These are phyloP conservation scores for Tricholoma hemisulphureum DNA, from an alignment of 768 basidiomycete genomes.

Conservation along the genomic window DNA sequence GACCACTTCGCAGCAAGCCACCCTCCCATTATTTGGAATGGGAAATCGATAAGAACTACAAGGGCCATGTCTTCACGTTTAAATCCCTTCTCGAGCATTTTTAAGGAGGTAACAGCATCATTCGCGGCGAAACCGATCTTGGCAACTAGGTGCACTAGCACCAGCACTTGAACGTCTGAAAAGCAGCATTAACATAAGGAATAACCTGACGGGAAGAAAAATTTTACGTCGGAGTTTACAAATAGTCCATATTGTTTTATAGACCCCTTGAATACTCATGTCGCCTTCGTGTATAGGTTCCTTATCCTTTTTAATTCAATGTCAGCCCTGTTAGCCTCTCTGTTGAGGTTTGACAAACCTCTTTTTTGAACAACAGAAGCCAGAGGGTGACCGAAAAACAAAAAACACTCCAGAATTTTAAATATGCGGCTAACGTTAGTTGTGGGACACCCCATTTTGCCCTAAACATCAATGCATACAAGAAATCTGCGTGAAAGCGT, in stretches of 20 bases:
- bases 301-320: slow-evolving; percentile 53
- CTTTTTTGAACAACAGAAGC: slow-evolving; percentile 84
- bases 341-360: slow-evolving; percentile 47
- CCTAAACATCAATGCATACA: slow-evolving; percentile 36
- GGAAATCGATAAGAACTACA: slow-evolving; percentile 94
- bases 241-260: slow-evolving; percentile 93
- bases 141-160: slow-evolving; percentile 83
- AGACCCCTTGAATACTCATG: slow-evolving; percentile 87
- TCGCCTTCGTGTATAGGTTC: slow-evolving; percentile 72
- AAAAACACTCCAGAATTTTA: slow-evolving; percentile 81
- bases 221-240: slow-evolving; percentile 81
- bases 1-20: slow-evolving; percentile 95
- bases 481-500: neutral
- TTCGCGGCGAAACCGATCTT: slow-evolving; percentile 95
- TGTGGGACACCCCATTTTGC: slow-evolving; percentile 75
- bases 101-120: slow-evolving; percentile 86
- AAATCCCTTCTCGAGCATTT: slow-evolving; percentile 96
- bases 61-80: slow-evolving; percentile 95
- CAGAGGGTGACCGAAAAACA: slow-evolving; percentile 87
- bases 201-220: neutral
- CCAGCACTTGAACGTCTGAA: slow-evolving; percentile 85
- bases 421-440: slow-evolving; percentile 71
- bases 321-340: neutral
- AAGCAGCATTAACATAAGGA: slow-evolving; percentile 2
- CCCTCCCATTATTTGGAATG: slow-evolving; percentile 93